A percentile compares a stretch with the other conserved stretches of the same genome.
Conservation (phyloP, 2,329 filamentous ascomycete genomes). For the Hirsutella thompsonii region DNA sequence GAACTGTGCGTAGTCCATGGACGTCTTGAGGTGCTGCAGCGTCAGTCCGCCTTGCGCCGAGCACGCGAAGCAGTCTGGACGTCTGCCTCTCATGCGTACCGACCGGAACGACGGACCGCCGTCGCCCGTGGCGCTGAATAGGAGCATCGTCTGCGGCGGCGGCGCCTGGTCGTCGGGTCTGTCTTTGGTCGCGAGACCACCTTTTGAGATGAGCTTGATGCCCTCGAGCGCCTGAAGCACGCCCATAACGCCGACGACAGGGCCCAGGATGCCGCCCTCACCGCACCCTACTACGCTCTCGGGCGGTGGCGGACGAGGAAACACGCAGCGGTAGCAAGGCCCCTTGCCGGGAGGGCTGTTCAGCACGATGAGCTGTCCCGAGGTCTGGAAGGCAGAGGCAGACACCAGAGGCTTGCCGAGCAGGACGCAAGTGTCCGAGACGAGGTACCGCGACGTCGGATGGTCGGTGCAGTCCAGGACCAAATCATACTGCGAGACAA, state of each 20-base stretch:
- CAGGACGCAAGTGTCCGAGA: constrained; percentile 80
- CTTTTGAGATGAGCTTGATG: constrained; percentile 59
- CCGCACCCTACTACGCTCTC: constrained; percentile 77
- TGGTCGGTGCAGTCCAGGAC: constrained; percentile 94
- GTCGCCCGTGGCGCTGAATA: constrained; percentile 32
- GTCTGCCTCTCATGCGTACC: constrained; percentile 58
- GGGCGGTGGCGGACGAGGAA: constrained; percentile 73
- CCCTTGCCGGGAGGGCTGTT: constrained; percentile 68
- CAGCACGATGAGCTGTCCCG: constrained; percentile 80
- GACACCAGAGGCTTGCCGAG: constrained; percentile 71
- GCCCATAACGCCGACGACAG: constrained; percentile 88
- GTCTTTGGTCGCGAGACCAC: background rate
- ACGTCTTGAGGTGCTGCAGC: constrained; percentile 44
- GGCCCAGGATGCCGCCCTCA: constrained; percentile 84
- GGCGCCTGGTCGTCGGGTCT: constrained; percentile 3
- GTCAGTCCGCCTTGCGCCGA: constrained; percentile 47
- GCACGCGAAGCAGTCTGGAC: constrained; percentile 65
- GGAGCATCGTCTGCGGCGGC: constrained; percentile 23
- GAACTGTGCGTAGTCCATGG: constrained; percentile 74
- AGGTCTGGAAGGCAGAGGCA: constrained; percentile 76
- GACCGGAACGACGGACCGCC: constrained; percentile 47
- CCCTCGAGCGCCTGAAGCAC: constrained; percentile 83
- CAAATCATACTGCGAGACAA: constrained; percentile 63
- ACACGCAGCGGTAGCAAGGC: constrained; percentile 90
- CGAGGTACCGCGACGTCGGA: constrained; percentile 79